Base-by-base conservation (phyloP, 2,329 filamentous ascomycete species). In the Chrysoporthe deuterocubensis region DNA sequence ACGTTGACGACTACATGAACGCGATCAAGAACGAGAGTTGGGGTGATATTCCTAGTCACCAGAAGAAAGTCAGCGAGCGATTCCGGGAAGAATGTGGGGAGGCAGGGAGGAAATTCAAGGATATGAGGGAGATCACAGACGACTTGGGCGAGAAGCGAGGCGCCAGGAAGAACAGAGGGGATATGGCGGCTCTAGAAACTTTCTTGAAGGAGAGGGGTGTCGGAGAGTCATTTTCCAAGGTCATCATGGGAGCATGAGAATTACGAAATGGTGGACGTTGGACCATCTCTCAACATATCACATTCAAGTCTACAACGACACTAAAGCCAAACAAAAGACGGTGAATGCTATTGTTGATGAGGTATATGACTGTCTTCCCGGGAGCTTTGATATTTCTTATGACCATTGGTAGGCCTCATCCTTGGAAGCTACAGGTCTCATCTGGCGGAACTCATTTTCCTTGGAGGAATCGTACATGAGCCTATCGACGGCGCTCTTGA, bases 1-100 rank as follows among this genome's bases (percentile, higher is more conserved):
- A 78, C 37, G 81, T 89, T 2, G 86, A 89, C 66, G 82, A 81
- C 11, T 89, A 87, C 71, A 89, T 89, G 87, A 84, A 81, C 40
- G 88, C 85, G 67, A 89, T 89, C 77, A 88, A 88, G 76, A 89
- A 85, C 6, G 84, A 88, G 71, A 87, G 84, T 64, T 89, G 87
- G 87, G 83, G 85, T 0, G 87, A 89, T 74, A 89, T 89, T 6
- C 87, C 87, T 0, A 81, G 84, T 21, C 82, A 87, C 67, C 87
- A 89, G 70, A 89, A 89, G 71, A 89, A 89, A 71, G 86, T 89
- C 48, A 87, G 83, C 73, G 87, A 89, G 77, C 75, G 84, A 11
- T 82, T 81, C 67, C 74, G 85, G 0, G 84, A 87, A 73, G 72
- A 73, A 0, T 74, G 72, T 3, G 58, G 56, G 69, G 2, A 68